Conservation (phyloP, 2,329 filamentous ascomycete species). For the Ophiostoma himal-ulmi region DNA sequence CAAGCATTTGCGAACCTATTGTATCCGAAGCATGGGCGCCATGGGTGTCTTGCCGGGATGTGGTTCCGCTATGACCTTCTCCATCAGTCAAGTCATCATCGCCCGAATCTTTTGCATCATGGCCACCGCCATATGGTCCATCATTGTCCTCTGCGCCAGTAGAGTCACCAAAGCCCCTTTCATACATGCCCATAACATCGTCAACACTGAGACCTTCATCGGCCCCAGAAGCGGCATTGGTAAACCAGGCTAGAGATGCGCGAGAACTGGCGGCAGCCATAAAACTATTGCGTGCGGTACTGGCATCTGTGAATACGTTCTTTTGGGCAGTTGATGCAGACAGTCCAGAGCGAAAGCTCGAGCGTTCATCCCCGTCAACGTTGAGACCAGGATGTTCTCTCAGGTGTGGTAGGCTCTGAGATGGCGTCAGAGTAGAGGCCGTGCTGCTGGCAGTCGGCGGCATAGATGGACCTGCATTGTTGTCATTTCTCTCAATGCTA, state of each 20-base stretch:
- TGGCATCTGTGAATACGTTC: constrained; percentile 38
- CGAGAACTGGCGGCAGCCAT: constrained; percentile 72
- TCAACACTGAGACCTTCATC: constrained; percentile 58
- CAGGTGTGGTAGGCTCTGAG: constrained; percentile 15
- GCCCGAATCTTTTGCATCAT: constrained; percentile 32
- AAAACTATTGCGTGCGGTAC: constrained; percentile 80
- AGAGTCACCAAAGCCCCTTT: constrained; percentile 54
- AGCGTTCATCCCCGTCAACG: constrained; percentile 47
- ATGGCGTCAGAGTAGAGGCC: constrained; percentile 23
- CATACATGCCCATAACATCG: constrained; percentile 66
- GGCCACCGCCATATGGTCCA: constrained; percentile 28
- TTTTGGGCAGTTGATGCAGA: constrained; percentile 54
- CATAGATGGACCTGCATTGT: background rate
- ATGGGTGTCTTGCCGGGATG: constrained; percentile 28
- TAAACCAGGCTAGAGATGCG: constrained; percentile 49
- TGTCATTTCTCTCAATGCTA: constrained; percentile 31
- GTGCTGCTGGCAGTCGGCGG: background rate
- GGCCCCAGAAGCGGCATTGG: constrained; percentile 34
- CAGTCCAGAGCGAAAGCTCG: constrained; percentile 52
- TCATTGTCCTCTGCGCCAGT: constrained; percentile 41
- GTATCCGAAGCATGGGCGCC: constrained; percentile 27
- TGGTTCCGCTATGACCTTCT: constrained; percentile 23
- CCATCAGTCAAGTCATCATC: constrained; percentile 31
- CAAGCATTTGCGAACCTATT: constrained; percentile 36
- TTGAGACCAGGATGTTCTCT: constrained; percentile 41